These are phyloP conservation scores for Calamus simplicifolius DNA, from an alignment of 176 grass and related monocot genomes.

Conservation along the genomic window DNA sequence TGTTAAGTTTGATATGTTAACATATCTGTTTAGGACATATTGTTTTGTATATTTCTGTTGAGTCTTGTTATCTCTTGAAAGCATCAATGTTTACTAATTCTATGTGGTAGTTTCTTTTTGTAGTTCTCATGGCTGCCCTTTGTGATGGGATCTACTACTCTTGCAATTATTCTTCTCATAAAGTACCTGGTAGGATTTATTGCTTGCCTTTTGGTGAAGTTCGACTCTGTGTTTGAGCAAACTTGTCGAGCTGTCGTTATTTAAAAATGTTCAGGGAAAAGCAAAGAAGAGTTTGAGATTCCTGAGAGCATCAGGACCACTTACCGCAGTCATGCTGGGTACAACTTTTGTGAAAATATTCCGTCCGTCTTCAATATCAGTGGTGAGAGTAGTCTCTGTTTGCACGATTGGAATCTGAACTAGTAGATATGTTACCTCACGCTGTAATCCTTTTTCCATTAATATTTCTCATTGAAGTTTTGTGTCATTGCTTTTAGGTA, in stretches of 20 bases:
- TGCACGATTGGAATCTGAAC: too few species aligned
- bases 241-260: slow-evolving; percentile 5
- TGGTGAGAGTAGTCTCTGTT: slow-evolving; percentile 50
- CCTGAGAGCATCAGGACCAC: slow-evolving; percentile 73
- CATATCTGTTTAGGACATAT: too few species aligned
- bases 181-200: slow-evolving; percentile 52
- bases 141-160: slow-evolving; percentile 72
- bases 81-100: not conserved
- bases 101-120: slow-evolving; percentile 20
- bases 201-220: not conserved
- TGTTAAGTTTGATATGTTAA: too few species aligned
- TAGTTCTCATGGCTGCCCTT: slow-evolving; percentile 95
- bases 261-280: slow-evolving; percentile 56
- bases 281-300: slow-evolving; percentile 59
- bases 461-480: not conserved
- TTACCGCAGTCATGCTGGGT: slow-evolving; percentile 85
- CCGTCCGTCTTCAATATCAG: slow-evolving; percentile 71
- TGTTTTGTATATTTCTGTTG: not conserved
- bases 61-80: not conserved
- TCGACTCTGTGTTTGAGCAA: not conserved
- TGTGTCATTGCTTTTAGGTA: slow-evolving; percentile 40
- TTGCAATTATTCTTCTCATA: slow-evolving; percentile 74
- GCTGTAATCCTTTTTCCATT: not conserved
- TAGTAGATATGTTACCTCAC: not conserved
- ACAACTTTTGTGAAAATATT: slow-evolving; percentile 89